A percentile compares a stretch with the other conserved stretches of the same genome.
phyloP scores from a whole-genome alignment of 164 flowering plant species.

The Stephania yunnanensis region DNA sequence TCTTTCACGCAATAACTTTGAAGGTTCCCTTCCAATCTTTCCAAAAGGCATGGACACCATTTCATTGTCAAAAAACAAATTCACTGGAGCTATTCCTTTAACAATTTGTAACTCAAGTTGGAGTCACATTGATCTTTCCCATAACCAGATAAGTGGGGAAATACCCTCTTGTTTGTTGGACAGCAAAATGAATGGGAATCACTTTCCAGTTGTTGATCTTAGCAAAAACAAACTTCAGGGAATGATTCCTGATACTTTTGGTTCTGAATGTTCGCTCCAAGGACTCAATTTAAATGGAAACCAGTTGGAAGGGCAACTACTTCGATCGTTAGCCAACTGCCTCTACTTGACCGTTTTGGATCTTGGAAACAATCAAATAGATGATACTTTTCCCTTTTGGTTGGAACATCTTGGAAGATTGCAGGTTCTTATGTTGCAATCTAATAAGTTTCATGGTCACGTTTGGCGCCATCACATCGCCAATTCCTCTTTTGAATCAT shows the following conservation, averaged over 20 bases:
- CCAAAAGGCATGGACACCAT: constrained; percentile 21
- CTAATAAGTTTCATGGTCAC: constrained; percentile 43
- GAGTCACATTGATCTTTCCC: constrained; percentile 47
- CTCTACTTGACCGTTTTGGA: constrained; percentile 39
- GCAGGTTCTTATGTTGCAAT: constrained; percentile 51
- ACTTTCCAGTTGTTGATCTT: constrained; percentile 19
- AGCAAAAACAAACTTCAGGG: constrained; percentile 37
- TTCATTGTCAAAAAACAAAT: constrained; percentile 28
- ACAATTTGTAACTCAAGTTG: constrained; percentile 38
- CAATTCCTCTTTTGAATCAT: neutral
- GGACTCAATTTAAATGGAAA: constrained; percentile 37
- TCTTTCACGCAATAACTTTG: neutral
- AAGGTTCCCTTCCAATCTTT: constrained; percentile 10
- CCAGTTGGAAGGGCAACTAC: constrained; percentile 36
- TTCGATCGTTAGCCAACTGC: constrained; percentile 47
- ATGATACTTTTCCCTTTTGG: constrained; percentile 40
- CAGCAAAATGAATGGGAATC: neutral
- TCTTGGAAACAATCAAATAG: constrained; percentile 46
- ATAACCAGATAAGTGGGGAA: constrained; percentile 33
- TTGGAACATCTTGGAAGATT: constrained; percentile 29
- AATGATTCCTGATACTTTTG: constrained; percentile 28
- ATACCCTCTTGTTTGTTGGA: constrained; percentile 40
- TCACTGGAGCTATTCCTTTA: constrained; percentile 20
- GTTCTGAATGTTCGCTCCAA: too few species aligned
- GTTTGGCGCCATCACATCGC: constrained; percentile 5